A percentile compares a stretch with the other conserved stretches of the same genome.
Evolutionary conservation across 2,329 filamentous ascomycete genomes (phyloP).

Genomic region (Fusarium palustre): DNA sequence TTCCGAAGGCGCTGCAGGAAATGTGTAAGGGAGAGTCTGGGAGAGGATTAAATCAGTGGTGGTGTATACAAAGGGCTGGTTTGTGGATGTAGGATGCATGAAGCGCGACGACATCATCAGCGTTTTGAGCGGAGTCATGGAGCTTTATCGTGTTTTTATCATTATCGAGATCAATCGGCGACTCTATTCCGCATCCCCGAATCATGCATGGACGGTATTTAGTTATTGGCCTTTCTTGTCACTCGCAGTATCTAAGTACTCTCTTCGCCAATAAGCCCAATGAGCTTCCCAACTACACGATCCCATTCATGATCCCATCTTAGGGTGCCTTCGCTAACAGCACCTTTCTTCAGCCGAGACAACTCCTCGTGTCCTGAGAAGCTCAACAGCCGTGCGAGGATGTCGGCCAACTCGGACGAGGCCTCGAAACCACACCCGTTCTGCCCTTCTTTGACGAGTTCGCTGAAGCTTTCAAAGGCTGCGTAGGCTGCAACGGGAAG

Average conservation of each 20-base stretch:
- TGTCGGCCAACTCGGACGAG: slow-evolving; percentile 70
- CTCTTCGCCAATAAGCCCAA: slow-evolving; percentile 60
- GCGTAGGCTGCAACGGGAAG: slow-evolving; percentile 90
- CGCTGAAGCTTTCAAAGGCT: slow-evolving; percentile 86
- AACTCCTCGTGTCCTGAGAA: slow-evolving; percentile 66
- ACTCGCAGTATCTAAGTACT: slow-evolving; percentile 20
- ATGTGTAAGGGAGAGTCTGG: slow-evolving; percentile 84
- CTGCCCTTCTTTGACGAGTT: slow-evolving; percentile 86
- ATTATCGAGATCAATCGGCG: slow-evolving; percentile 18
- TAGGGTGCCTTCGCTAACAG: slow-evolving; percentile 76
- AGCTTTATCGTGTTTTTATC: slow-evolving; percentile 32
- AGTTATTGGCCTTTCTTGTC: not conserved
- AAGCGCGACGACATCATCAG: slow-evolving; percentile 19
- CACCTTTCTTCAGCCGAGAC: slow-evolving; percentile 72
- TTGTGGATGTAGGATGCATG: slow-evolving; percentile 1
- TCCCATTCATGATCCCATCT: slow-evolving; percentile 97
- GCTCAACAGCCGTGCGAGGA: slow-evolving; percentile 73
- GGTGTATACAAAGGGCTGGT: not conserved
- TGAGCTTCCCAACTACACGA: slow-evolving; percentile 77
- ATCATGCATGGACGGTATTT: not conserved
- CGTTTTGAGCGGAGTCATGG: slow-evolving; percentile 41
- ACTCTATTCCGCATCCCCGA: not conserved
- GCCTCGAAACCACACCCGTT: slow-evolving; percentile 90
- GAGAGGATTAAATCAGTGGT: slow-evolving; percentile 66
- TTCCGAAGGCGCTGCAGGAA: slow-evolving; percentile 83